These are phyloP conservation scores for Dillenia turbinata DNA, from an alignment of 164 flowering plant genomes.

Conservation along the genomic window DNA sequence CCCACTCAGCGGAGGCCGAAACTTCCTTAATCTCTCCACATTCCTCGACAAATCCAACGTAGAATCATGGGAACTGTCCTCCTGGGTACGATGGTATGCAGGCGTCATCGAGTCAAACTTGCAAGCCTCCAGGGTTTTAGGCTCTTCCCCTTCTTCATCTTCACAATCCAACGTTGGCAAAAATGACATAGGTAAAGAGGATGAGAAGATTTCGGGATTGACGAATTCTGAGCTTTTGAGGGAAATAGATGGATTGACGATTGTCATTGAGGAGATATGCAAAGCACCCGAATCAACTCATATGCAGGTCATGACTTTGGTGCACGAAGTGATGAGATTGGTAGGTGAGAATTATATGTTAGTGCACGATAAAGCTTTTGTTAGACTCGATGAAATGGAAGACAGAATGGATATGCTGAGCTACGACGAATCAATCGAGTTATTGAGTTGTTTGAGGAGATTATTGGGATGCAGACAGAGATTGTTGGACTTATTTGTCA, in stretches of 20 bases:
- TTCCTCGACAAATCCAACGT: slow-evolving; percentile 45
- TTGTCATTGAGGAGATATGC: slow-evolving; percentile 33
- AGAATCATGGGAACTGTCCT: slow-evolving; percentile 38
- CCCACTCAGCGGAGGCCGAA: slow-evolving; percentile 61
- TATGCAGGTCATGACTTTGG: slow-evolving; percentile 29
- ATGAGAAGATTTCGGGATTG: slow-evolving; percentile 30
- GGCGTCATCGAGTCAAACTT: slow-evolving; percentile 44
- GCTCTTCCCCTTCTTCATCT: slow-evolving; percentile 36
- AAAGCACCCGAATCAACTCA: slow-evolving; percentile 36
- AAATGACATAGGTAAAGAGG: slow-evolving; percentile 2
- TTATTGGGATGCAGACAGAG: slow-evolving; percentile 46
- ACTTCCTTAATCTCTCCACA: slow-evolving; percentile 56
- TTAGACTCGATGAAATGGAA: slow-evolving; percentile 36
- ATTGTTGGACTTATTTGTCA: slow-evolving; percentile 23
- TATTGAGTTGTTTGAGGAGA: slow-evolving; percentile 34
- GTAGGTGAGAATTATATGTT: slow-evolving; percentile 36
- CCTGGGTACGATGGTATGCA: slow-evolving; percentile 72
- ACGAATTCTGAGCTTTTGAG: slow-evolving; percentile 31
- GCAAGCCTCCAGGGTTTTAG: slow-evolving; percentile 41
- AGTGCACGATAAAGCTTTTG: slow-evolving; percentile 35
- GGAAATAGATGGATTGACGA: slow-evolving; percentile 40
- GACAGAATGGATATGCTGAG: slow-evolving; percentile 37
- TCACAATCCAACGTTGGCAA: slow-evolving; percentile 5
- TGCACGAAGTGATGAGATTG: slow-evolving; percentile 36
- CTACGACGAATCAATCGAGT: slow-evolving; percentile 42